Base-by-base conservation (phyloP, 306 rosid genomes). In the Castanea crenata region DNA sequence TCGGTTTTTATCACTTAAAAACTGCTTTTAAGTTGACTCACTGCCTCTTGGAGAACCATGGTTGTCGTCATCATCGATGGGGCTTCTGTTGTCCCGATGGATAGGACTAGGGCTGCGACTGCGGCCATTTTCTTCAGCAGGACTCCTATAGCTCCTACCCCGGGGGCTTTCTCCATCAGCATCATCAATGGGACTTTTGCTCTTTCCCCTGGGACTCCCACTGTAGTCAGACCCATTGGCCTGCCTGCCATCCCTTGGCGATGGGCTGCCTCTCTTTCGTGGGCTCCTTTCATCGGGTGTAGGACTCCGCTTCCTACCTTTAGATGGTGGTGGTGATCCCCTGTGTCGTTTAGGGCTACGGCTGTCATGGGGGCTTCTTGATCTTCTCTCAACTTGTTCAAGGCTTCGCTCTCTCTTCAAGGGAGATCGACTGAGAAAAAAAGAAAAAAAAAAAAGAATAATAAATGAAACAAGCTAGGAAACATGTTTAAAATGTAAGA, bases 1-100 rank as follows among this genome's bases (percentile, higher is more conserved):
- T 64, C 14, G 46, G n/a, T 23, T 35, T 67, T 67, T 9, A 15
- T 15, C 51, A 67, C 23, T 29, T 64, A 18, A 18, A 46, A 6
- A 15, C 12, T 16, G 20, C 70, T 19, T 35, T 67, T 67, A 67
- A 23, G 35, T 67, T 3, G 85, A 82, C 55, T 84, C 90, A 34
- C 90, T 87, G 59, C 86, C 91, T 74, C 87, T 85, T 8, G 83
- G 91, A 55, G 91, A 82, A 67, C 87, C 87, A 16, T 62, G 72
- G 21, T 77, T 83, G 25, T 81, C 91, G 21, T 88, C 91, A 35
- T 88, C 87, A 25, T 85, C 85, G 38, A 81, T 55, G 1, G 86
- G 89, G 69, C 89, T 88, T 67, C 89, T 76, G 63, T 83, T 87
- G n/a, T 80, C 89, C 65, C 85, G 76, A 3, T 69, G 86, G 34